phyloP scores from a whole-genome alignment of 192 early-diverging fungal genomes.

The Mycoemilia scoparia region DNA sequence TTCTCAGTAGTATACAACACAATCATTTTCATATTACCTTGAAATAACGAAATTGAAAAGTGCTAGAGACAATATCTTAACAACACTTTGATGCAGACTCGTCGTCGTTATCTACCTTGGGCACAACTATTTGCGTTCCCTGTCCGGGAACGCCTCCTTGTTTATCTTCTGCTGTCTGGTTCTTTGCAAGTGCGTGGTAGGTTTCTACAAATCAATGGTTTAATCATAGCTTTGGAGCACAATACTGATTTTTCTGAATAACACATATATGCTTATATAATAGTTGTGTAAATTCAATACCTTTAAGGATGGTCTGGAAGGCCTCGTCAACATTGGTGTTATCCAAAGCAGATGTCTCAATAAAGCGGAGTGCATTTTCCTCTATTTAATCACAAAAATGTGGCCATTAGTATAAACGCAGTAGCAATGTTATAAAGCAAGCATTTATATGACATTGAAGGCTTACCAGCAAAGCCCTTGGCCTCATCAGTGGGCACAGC shows the following conservation, averaged over 20 bases:
- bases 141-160: no score
- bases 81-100: no score
- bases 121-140: no score
- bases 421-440: neutral
- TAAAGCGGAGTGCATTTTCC: slow-evolving; percentile 89
- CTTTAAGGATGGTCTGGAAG: slow-evolving; percentile 88
- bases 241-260: neutral
- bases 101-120: no score
- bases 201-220: no score
- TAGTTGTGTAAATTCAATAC: slow-evolving; percentile 35
- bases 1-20: no score
- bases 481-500: slow-evolving; percentile 96
- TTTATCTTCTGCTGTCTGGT: no score
- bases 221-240: neutral
- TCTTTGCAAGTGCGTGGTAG: no score
- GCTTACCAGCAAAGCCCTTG: slow-evolving; percentile 77
- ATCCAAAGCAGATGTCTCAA: slow-evolving; percentile 96
- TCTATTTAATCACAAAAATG: slow-evolving; percentile 22
- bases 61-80: no score
- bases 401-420: neutral
- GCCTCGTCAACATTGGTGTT: slow-evolving; percentile 89
- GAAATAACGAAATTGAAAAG: no score
- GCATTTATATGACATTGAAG: neutral
- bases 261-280: slow-evolving; percentile 2
- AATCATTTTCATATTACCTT: no score